A percentile compares a stretch with the other conserved stretches of the same genome.
phyloP scores from a whole-genome alignment of 768 basidiomycete species.

The Tricholoma furcatifolium region DNA sequence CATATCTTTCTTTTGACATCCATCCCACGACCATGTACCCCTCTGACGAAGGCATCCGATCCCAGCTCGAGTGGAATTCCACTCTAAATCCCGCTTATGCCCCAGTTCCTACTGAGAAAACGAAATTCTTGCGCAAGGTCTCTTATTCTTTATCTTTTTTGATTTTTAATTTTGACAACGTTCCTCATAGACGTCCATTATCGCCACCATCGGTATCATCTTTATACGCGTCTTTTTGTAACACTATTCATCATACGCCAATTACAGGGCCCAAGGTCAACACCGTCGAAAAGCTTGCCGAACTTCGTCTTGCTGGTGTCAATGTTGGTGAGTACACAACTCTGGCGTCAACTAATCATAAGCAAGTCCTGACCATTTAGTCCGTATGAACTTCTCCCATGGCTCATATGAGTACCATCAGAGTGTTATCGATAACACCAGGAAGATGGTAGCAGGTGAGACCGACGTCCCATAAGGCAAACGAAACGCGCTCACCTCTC shows the following conservation, averaged over 20 bases:
- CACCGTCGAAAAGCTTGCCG: slow-evolving; percentile 80
- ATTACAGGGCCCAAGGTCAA: slow-evolving; percentile 91
- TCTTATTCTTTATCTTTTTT: slow-evolving; percentile 17
- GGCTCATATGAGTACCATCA: slow-evolving; percentile 98
- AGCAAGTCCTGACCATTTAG: slow-evolving; percentile 36
- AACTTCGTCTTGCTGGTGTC: slow-evolving; percentile 88
- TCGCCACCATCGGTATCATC: slow-evolving; percentile 90
- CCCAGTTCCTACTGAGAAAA: slow-evolving; percentile 69
- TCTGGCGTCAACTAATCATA: background rate
- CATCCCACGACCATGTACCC: slow-evolving; percentile 46
- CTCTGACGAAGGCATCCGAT: slow-evolving; percentile 55
- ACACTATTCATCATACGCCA: slow-evolving; percentile 8
- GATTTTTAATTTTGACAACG: background rate
- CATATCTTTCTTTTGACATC: slow-evolving; percentile 19
- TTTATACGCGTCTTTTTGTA: background rate
- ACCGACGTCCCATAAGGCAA: slow-evolving; percentile 10
- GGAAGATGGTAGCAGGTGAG: slow-evolving; percentile 79
- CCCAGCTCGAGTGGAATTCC: slow-evolving; percentile 93
- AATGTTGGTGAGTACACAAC: slow-evolving; percentile 81
- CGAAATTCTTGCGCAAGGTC: slow-evolving; percentile 92
- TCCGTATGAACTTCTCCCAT: slow-evolving; percentile 99
- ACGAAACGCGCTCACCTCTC: slow-evolving; percentile 4
- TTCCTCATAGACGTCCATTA: slow-evolving; percentile 90
- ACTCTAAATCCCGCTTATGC: slow-evolving; percentile 72
- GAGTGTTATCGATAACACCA: slow-evolving; percentile 97